Base-by-base conservation (phyloP, 1,284 basidiomycete species). In the Malassezia globosa region DNA sequence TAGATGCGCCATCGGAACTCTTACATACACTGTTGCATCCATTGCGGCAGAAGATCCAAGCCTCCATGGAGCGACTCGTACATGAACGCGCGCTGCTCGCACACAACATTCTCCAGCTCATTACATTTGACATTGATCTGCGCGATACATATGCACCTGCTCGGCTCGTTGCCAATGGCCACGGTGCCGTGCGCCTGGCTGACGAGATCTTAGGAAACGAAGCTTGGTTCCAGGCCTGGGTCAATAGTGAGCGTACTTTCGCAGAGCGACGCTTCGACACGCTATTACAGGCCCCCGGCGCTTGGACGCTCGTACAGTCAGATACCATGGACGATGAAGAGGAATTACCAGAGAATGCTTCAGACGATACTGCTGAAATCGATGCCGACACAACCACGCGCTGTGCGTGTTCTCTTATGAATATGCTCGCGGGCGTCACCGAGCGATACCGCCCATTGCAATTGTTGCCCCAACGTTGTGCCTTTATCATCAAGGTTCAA, bases 381-480 rank as follows among this genome's bases (percentile, higher is more conserved):
- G 46, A 55, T 3, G 21, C 50, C 22, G 18, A 19, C 37, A 43
- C 46, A 16, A 51, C 68, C 2, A 69, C 66, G 5, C 55, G 56
- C 16, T 62, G 57, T 7, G 63, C 68, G 0, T 41, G 56, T 4
- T 53, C 55, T 0, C 41, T 61, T 18, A 46, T 63, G 14, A 47
- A 56, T 7, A 55, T 70, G 14, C 50, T 69, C 33, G 55, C 63
- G 11, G 50, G 52, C 24, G 50, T 65, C 45, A 47, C 64, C 82
- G 89, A 92, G 69, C 87, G 90, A 1, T 95, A 95, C 68, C 80
- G 82, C 7, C 83, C 87, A 0, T 76, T 96, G 0, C 89, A 90
- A 0, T 79, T 79, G 37, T 79, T 84, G 51, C 71, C 76, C 11
- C 85, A 94, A 54, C 82, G 83, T 14, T 80, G 82, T 0, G 81